Evolutionary conservation across 208 protist genomes (phyloP).

Genomic region (Leishmania tropica): DNA sequence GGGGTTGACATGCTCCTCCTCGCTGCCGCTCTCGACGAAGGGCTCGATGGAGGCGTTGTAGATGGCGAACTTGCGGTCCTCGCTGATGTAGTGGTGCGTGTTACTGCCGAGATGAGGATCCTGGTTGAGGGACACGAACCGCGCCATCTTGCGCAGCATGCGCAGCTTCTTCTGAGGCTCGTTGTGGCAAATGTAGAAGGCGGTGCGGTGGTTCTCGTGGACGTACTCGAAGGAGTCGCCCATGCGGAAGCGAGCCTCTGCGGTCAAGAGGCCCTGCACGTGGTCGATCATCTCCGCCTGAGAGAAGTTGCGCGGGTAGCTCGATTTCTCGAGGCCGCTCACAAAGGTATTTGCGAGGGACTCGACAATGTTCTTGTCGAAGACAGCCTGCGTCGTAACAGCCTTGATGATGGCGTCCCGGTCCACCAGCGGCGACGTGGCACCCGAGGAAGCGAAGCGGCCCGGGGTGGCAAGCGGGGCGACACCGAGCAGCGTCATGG

Average conservation of each 20-base stretch:
- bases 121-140: slow-evolving; percentile 43
- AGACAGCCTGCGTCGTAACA: slow-evolving; percentile 47
- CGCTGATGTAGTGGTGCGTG: slow-evolving; percentile 63
- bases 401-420: slow-evolving; percentile 31
- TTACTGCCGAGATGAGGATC: slow-evolving; percentile 35
- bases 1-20: slow-evolving; percentile 47
- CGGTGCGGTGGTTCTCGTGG: slow-evolving; percentile 46
- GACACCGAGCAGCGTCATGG: slow-evolving; percentile 1
- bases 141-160: slow-evolving; percentile 62
- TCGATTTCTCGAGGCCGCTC: slow-evolving; percentile 42
- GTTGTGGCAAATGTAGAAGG: slow-evolving; percentile 82
- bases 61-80: slow-evolving; percentile 53
- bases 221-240: slow-evolving; percentile 74
- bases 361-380: slow-evolving; percentile 48
- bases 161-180: slow-evolving; percentile 40
- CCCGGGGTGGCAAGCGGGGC: neutral
- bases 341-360: slow-evolving; percentile 44
- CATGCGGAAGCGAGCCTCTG: slow-evolving; percentile 46
- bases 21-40: slow-evolving; percentile 43
- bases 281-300: slow-evolving; percentile 52
- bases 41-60: slow-evolving; percentile 56
- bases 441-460: slow-evolving; percentile 4
- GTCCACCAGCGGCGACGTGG: slow-evolving; percentile 19
- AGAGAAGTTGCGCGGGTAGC: slow-evolving; percentile 52
- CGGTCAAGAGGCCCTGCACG: slow-evolving; percentile 68